A percentile compares a stretch with the other conserved stretches of the same genome.
Evolutionary conservation across 2,329 filamentous ascomycete genomes (phyloP).

Genomic region (Fusarium sp.): DNA sequence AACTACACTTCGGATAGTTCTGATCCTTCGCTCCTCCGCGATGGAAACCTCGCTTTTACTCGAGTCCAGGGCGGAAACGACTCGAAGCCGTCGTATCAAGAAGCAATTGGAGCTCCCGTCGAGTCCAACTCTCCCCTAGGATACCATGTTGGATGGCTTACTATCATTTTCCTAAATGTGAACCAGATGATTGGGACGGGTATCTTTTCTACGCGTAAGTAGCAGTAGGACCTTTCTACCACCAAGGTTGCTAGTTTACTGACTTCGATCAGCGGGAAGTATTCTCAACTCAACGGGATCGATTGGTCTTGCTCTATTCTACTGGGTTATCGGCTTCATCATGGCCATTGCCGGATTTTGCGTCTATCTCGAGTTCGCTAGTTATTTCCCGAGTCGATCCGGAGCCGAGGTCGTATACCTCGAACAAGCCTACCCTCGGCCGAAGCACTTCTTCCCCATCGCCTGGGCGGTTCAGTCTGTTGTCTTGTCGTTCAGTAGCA

Average conservation of each 20-base stretch:
- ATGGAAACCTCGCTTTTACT: slow-evolving; percentile 35
- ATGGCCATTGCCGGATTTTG: slow-evolving; percentile 69
- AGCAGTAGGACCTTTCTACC: too few species aligned
- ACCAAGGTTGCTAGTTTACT: slow-evolving; percentile 51
- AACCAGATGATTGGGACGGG: slow-evolving; percentile 76
- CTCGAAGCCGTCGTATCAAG: slow-evolving; percentile 67
- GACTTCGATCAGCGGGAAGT: slow-evolving; percentile 52
- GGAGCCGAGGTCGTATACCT: slow-evolving; percentile 78
- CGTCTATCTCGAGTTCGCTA: slow-evolving; percentile 74
- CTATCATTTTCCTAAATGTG: slow-evolving; percentile 73
- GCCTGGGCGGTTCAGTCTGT: slow-evolving; percentile 76
- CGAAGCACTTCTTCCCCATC: slow-evolving; percentile 74
- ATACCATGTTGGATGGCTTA: slow-evolving; percentile 69
- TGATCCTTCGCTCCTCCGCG: slow-evolving; percentile 26
- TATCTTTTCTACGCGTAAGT: slow-evolving; percentile 74
- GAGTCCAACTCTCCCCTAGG: slow-evolving; percentile 72
- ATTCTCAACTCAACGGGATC: slow-evolving; percentile 73
- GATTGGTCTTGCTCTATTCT: slow-evolving; percentile 73
- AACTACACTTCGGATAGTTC: slow-evolving; percentile 58
- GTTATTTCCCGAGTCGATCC: slow-evolving; percentile 76
- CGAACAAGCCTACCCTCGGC: slow-evolving; percentile 76
- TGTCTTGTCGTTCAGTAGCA: slow-evolving; percentile 75
- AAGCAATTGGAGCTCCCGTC: slow-evolving; percentile 73
- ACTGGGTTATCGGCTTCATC: slow-evolving; percentile 75
- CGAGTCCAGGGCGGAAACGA: slow-evolving; percentile 60